Evolutionary conservation across 495 filamentous ascomycete genomes (phyloP), one percentile per base, ranked within the genome.

Genomic region (Amphirosellinia nigrospora): DNA sequence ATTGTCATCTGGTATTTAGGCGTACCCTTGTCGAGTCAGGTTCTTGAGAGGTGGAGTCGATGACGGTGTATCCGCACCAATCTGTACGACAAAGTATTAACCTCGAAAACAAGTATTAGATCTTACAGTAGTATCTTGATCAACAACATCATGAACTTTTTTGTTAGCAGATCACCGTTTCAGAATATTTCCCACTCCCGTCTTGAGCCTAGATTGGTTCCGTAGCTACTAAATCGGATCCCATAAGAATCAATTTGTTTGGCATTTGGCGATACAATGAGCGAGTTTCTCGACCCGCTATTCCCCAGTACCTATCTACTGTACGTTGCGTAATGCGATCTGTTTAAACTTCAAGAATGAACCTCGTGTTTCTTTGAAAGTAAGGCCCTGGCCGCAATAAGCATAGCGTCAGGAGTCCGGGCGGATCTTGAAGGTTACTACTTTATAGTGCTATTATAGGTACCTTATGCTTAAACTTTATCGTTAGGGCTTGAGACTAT

Each of bases 101-200:
- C 48, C 23, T 58, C 55, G 28, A n/a, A n/a, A 56, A 56, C 32
- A 58, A 21, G 16, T 2, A 58, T 10, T 58, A 10, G 43, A 28
- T 50, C 34, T 67, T 46, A n/a, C n/a, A n/a, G n/a, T 56, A 43
- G n/a, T 59, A 68, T 58, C 16, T n/a, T n/a, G 64, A 67, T 58
- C 64, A 58, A 58, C 64, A 58, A 10, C 26, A 67, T 34, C 26
- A 45, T 58, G 36, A 56, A 28, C 23, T 26, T 43, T 58, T 26
- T 43, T 58, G 15, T 13, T n/a, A 21, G 52, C 30, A 36, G 38
- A 41, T 53, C 53, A 34, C 43, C 10, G 65, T 68, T 68, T 59
- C 65, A 68, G 41, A 23, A 56, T 68, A 53, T 28, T 30, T 65
- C 21, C 59, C 13, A 50, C 19, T 36, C 61, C 43, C 19, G 30